These are phyloP conservation scores for Fusarium miscanthi DNA, from an alignment of 2,329 filamentous ascomycete species.

Conservation along the genomic window DNA sequence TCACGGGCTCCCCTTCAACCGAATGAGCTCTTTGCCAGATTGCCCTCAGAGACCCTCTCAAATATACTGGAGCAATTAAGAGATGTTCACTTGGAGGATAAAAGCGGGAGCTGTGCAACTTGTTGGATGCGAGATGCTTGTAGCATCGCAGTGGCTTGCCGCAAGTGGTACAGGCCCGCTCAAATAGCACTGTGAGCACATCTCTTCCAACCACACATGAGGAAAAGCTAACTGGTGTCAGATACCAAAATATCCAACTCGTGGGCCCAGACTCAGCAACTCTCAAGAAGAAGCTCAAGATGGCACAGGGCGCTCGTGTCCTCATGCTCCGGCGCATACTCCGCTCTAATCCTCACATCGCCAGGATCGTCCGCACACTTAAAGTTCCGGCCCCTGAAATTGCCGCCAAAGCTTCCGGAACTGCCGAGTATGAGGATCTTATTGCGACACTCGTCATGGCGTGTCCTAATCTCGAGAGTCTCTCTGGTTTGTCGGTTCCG, in stretches of 20 bases:
- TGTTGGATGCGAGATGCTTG: slow-evolving; percentile 73
- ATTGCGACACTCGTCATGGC: slow-evolving; percentile 72
- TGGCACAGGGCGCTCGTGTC: slow-evolving; percentile 63
- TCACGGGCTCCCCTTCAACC: slow-evolving; percentile 50
- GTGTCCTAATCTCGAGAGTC: slow-evolving; percentile 71
- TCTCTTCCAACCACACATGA: not conserved
- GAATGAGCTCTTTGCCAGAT: slow-evolving; percentile 64
- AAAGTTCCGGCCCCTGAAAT: slow-evolving; percentile 63
- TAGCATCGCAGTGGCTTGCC: slow-evolving; percentile 61
- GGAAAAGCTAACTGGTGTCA: slow-evolving; percentile 42
- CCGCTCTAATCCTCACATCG: slow-evolving; percentile 63
- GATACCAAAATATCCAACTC: slow-evolving; percentile 69
- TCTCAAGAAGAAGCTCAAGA: slow-evolving; percentile 69
- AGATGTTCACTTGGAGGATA: slow-evolving; percentile 59
- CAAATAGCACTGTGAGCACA: slow-evolving; percentile 61
- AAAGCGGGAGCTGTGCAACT: slow-evolving; percentile 67
- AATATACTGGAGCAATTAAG: slow-evolving; percentile 66
- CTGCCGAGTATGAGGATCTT: slow-evolving; percentile 66
- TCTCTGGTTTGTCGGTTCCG: slow-evolving; percentile 64
- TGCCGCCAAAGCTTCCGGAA: slow-evolving; percentile 49
- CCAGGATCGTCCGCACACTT: slow-evolving; percentile 65
- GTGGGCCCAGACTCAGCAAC: slow-evolving; percentile 65
- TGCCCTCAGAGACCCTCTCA: slow-evolving; percentile 69
- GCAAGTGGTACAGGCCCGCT: slow-evolving; percentile 64
- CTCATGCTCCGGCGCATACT: slow-evolving; percentile 68